Evolutionary conservation across 2,329 filamentous ascomycete genomes (phyloP).

Genomic region (Ascosphaera pollenicola): DNA sequence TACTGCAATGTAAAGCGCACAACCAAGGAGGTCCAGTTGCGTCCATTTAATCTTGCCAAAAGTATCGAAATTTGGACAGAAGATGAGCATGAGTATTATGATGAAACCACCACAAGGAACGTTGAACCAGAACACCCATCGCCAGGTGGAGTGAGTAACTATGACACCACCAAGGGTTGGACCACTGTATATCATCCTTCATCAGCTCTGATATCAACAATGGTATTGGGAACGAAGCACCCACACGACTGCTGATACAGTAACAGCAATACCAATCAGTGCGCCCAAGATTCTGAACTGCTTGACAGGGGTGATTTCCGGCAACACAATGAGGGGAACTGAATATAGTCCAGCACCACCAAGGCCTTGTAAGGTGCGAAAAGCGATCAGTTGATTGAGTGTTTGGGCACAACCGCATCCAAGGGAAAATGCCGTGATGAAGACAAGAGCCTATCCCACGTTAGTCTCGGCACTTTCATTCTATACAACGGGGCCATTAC

Average conservation of each 20-base stretch:
- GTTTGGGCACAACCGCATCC: conserved; percentile 16
- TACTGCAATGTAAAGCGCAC: conserved; percentile 6
- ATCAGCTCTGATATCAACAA: too few relatives aligned
- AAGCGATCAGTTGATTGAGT: conserved; percentile 13
- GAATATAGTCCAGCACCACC: conserved; percentile 10
- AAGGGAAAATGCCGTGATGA: conserved; percentile 21
- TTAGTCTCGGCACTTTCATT: neutral
- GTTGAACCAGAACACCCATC: conserved; percentile 9
- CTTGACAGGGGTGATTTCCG: conserved; percentile 6
- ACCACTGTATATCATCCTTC: conserved; percentile 1
- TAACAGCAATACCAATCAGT: neutral
- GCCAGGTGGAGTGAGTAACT: conserved; percentile 5
- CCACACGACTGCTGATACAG: neutral
- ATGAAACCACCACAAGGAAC: conserved; percentile 1
- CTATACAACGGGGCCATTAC: neutral
- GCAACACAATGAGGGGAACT: conserved; percentile 6
- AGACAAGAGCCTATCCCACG: conserved; percentile 9
- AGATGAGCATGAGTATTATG: conserved; percentile 1
- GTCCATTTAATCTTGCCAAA: conserved; percentile 2
- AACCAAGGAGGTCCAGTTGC: conserved; percentile 14
- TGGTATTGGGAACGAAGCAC: neutral
- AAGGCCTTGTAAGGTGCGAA: conserved; percentile 11
- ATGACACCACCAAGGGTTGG: conserved; percentile 9
- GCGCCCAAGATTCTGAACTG: conserved; percentile 5
- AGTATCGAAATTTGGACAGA: neutral